Conservation (phyloP, 164 flowering plant genomes). For the Buxus sempervirens region DNA sequence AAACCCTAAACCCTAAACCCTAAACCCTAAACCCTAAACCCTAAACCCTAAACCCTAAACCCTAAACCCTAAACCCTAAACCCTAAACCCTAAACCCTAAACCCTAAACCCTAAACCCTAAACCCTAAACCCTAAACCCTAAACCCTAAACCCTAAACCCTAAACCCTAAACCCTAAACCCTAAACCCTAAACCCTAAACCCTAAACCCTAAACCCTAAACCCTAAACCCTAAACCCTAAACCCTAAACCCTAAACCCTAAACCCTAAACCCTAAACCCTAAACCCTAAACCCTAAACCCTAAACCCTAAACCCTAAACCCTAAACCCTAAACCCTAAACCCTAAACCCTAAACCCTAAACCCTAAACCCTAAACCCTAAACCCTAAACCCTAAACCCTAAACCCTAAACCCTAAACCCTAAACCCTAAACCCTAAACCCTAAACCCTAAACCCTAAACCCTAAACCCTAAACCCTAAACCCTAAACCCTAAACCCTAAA, state of each 20-base stretch:
- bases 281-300: not conserved
- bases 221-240: not conserved
- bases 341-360: not conserved
- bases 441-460: not conserved
- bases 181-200: conserved; percentile 1
- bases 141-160: no score
- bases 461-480: not conserved
- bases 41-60: no score
- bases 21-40: no score
- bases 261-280: not conserved
- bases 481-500: not conserved
- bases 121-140: no score
- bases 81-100: no score
- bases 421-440: not conserved
- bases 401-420: conserved; percentile 3
- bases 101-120: no score
- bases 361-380: not conserved
- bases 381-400: conserved; percentile 3
- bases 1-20: no score
- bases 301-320: not conserved
- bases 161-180: conserved; percentile 2
- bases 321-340: not conserved
- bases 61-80: no score
- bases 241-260: not conserved
- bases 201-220: not conserved